These are phyloP conservation scores for Termitomyces heimii DNA, from an alignment of 768 basidiomycete genomes.

Conservation along the genomic window DNA sequence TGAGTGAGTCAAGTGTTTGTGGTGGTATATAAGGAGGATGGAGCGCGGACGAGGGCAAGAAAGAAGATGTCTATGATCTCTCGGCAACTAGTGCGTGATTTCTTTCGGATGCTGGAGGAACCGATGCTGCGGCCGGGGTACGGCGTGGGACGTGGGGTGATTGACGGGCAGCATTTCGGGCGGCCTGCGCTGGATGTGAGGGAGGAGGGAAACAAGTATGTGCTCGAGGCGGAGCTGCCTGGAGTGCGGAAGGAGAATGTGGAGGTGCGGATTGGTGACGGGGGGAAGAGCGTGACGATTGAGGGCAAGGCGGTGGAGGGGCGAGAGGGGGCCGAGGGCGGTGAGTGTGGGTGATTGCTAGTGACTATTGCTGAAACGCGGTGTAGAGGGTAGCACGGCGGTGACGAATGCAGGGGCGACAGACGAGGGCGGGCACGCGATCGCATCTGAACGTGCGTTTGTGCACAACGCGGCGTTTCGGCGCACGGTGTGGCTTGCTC, in stretches of 20 bases:
- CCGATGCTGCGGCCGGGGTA: slow-evolving; percentile 38
- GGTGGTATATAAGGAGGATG: slow-evolving; percentile 3
- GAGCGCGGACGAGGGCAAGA: background rate
- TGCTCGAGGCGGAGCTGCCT: slow-evolving; percentile 74
- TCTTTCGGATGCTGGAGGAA: slow-evolving; percentile 75
- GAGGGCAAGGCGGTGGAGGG: slow-evolving; percentile 40
- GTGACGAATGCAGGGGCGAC: slow-evolving; percentile 12
- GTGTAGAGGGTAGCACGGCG: background rate
- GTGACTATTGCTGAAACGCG: too few relatives aligned
- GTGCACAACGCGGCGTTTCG: slow-evolving; percentile 51
- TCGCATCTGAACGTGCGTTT: slow-evolving; percentile 58
- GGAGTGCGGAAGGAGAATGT: slow-evolving; percentile 76
- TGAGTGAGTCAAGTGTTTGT: slow-evolving; percentile 1
- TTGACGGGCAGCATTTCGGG: slow-evolving; percentile 38
- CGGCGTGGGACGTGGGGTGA: too few relatives aligned
- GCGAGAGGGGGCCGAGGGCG: background rate
- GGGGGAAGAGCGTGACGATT: slow-evolving; percentile 65
- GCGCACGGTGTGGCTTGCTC: slow-evolving; percentile 69
- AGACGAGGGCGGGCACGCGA: slow-evolving; percentile 31
- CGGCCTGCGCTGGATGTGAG: slow-evolving; percentile 63
- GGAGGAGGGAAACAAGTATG: slow-evolving; percentile 58
- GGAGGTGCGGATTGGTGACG: slow-evolving; percentile 64
- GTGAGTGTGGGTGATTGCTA: background rate
- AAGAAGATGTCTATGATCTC: slow-evolving; percentile 56
- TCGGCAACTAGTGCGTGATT: slow-evolving; percentile 59